These are phyloP conservation scores for Bryopsis sp. DNA, from an alignment of 139 green algal genomes.

Conservation along the genomic window DNA sequence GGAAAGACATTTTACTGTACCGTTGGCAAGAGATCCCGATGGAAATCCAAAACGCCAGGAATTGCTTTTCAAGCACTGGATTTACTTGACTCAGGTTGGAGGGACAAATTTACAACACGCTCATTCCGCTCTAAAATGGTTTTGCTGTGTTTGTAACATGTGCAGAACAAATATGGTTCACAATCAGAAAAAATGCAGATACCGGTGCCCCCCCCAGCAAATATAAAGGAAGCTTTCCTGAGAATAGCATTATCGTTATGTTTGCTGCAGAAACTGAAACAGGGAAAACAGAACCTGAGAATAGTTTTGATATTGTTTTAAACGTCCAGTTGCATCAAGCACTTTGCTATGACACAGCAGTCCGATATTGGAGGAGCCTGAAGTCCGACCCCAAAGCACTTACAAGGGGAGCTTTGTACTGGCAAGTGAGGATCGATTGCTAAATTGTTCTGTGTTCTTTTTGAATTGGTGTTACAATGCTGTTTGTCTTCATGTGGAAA, in stretches of 20 bases:
- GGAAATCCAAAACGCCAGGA: background rate
- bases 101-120: background rate
- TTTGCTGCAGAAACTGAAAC: background rate
- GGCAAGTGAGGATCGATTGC: no score
- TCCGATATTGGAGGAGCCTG: conserved; percentile 47
- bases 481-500: no score
- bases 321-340: conserved; percentile 49
- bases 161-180: background rate
- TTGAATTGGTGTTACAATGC: no score
- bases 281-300: background rate
- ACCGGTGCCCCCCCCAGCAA: background rate
- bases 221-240: background rate
- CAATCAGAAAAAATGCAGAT: background rate
- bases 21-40: background rate
- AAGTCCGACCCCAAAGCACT: conserved; percentile 31
- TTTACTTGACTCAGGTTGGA: conserved; percentile 48
- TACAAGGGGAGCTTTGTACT: conserved; percentile 74
- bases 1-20: conserved; percentile 41
- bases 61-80: conserved; percentile 32
- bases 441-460: no score
- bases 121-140: background rate
- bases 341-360: conserved; percentile 56
- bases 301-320: background rate
- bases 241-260: background rate
- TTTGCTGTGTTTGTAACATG: no score